phyloP scores from a whole-genome alignment of 352 stramenopile species.

The Aphanomyces astaci region DNA sequence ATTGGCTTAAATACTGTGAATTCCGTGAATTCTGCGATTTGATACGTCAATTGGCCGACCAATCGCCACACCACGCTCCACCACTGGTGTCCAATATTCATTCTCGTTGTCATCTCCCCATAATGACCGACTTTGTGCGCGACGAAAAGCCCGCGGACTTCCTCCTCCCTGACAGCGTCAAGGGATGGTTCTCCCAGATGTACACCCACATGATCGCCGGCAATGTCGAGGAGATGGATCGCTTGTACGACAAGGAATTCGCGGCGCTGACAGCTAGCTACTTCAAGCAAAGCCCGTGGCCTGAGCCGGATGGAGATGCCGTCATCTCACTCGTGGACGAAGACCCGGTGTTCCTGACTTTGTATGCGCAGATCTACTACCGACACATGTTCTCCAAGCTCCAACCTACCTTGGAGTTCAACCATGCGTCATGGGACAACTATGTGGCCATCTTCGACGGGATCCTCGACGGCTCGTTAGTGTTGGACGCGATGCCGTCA shows the following conservation, averaged over 20 bases:
- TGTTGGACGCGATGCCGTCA: slow-evolving; percentile 82
- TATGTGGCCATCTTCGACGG: slow-evolving; percentile 94
- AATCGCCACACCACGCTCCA: not conserved
- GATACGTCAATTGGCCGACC: not conserved
- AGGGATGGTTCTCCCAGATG: slow-evolving; percentile 84
- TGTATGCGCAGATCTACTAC: slow-evolving; percentile 97
- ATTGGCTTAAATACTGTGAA: not conserved
- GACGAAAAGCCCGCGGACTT: slow-evolving; percentile 85
- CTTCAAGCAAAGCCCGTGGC: slow-evolving; percentile 93
- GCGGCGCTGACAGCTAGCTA: slow-evolving; percentile 87
- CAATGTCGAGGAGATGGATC: slow-evolving; percentile 76
- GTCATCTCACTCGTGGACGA: slow-evolving; percentile 75
- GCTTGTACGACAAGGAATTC: slow-evolving; percentile 85
- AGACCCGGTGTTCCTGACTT: slow-evolving; percentile 88
- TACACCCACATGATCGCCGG: slow-evolving; percentile 78
- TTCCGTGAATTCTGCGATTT: not conserved
- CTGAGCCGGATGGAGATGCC: slow-evolving; percentile 70
- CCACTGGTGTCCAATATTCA: slow-evolving; percentile 8
- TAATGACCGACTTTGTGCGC: slow-evolving; percentile 30
- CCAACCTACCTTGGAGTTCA: slow-evolving; percentile 81
- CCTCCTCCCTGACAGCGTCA: slow-evolving; percentile 77
- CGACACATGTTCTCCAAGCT: slow-evolving; percentile 92
- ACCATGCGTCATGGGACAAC: slow-evolving; percentile 89
- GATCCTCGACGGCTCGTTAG: slow-evolving; percentile 77
- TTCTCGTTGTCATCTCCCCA: not conserved